Percentiles rank a stretch among this genome's conserved stretches.
phyloP scores from a whole-genome alignment of 2,329 filamentous ascomycete species.

The Calonectria pseudoreteaudii region DNA sequence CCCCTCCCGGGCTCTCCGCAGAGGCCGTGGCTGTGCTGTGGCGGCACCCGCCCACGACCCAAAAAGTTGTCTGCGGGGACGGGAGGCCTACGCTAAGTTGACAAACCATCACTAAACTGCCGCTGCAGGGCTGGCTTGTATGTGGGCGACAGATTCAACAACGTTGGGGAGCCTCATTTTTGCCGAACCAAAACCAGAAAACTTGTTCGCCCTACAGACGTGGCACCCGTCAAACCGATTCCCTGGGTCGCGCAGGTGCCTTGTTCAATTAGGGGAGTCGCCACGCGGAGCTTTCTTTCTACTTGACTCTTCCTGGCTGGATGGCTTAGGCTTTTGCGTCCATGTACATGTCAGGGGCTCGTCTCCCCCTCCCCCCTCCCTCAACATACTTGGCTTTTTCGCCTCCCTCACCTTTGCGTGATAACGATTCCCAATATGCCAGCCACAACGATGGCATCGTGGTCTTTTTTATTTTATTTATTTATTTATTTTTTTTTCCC shows the following conservation, averaged over 20 bases:
- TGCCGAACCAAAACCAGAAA: neutral
- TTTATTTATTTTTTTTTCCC: too few species aligned
- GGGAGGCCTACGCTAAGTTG: constrained; percentile 32
- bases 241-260: constrained; percentile 10
- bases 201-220: constrained; percentile 11
- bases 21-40: constrained; percentile 30
- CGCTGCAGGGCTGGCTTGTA: neutral
- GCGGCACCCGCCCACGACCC: constrained; percentile 6
- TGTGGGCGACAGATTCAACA: neutral
- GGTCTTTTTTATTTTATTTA: too few species aligned
- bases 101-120: neutral
- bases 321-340: neutral
- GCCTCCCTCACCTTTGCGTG: neutral
- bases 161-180: constrained; percentile 11
- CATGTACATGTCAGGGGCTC: constrained; percentile 8
- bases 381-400: neutral
- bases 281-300: neutral
- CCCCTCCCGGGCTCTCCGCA: neutral
- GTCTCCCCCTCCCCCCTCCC: neutral
- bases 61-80: constrained; percentile 9
- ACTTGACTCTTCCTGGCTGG: neutral
- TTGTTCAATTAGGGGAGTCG: constrained; percentile 3
- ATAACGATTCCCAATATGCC: constrained; percentile 10
- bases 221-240: constrained; percentile 28
- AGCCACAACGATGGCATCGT: constrained; percentile 16